Base-by-base conservation (phyloP, 192 early-diverging fungal genomes). In the Coemansia sp. region DNA sequence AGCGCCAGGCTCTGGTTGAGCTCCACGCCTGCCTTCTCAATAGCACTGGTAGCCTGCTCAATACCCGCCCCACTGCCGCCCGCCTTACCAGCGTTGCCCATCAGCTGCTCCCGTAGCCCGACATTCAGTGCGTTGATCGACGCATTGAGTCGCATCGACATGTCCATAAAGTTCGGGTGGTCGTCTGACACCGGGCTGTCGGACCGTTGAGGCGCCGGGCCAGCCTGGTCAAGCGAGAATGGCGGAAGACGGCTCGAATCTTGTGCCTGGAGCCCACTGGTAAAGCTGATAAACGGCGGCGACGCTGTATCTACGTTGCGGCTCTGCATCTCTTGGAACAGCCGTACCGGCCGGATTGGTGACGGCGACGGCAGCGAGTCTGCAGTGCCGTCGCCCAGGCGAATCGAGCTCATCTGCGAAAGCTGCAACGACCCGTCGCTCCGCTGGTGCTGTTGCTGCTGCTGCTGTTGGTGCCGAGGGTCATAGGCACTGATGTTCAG, bases 101-200 rank as follows among this genome's bases (percentile, higher is more conserved):
- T 30, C 26, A 53, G 30, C 17, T 71, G 67, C 28, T 51, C 56
- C 6, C 52, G 47, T 21, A 71, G 23, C 9, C 60, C 67, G 9
- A 20, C 19, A 43, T 71, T 59, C 9, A 71, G 38, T 9, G 56
- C 67, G 12, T 43, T 41, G 19, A 64, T 60, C 28, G 67, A 64
- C 42, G 38, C 31, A 25, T 59, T 64, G 26, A 71, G 55, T 20
- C 52, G 51, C 14, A 47, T 54, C 13, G 67, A 60, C 34, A 71
- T 18, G 30, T 59, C 60, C 19, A 64, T 60, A 13, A 71, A 46
- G 28, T 63, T 51, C 0, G 45, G 16, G 13, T 26, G 35, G 21
- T 23, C 28, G 23, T 43, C 39, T n/a, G 41, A n/a, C n/a, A n/a
- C n/a, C n/a, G n/a, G n/a, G n/a, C n/a, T n/a, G n/a, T n/a, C n/a